Conservation (phyloP, 441 rosid species). For the Erodium trifolium region DNA sequence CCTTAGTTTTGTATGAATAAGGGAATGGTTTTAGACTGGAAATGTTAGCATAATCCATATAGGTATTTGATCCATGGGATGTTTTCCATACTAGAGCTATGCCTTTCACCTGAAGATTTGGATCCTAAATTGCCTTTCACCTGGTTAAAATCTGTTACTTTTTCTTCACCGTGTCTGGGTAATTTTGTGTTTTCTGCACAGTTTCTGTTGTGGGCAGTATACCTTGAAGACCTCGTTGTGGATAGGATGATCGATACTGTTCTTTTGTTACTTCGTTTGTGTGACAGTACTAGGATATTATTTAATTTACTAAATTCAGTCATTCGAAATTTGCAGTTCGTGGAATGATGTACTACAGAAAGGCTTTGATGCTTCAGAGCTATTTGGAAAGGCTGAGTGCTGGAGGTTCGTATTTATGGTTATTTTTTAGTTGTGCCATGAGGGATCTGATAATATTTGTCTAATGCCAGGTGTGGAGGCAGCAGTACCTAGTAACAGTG, state of each 20-base stretch:
- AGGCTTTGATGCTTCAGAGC: constrained; percentile 92
- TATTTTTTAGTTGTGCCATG: constrained; percentile 9
- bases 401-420: constrained; percentile 42
- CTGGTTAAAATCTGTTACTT: background rate
- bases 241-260: background rate
- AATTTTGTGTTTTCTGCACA: background rate
- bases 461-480: constrained; percentile 59
- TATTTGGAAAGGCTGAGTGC: constrained; percentile 64
- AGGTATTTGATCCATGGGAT: background rate
- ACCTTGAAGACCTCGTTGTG: background rate
- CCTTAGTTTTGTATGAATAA: background rate
- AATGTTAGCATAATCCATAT: background rate
- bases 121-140: background rate
- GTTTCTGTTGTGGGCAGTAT: too few species aligned
- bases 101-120: background rate
- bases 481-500: constrained; percentile 38
- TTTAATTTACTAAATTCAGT: constrained; percentile 15
- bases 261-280: background rate
- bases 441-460: constrained; percentile 21
- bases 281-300: background rate
- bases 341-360: constrained; percentile 99
- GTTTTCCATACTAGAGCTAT: background rate
- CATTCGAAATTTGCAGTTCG: constrained; percentile 55
- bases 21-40: background rate
- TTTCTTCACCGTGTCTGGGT: background rate